Evolutionary conservation across 106 monocot species (phyloP), one percentile per base, ranked within the genome.

Genomic region (Apostasia ramifera): DNA sequence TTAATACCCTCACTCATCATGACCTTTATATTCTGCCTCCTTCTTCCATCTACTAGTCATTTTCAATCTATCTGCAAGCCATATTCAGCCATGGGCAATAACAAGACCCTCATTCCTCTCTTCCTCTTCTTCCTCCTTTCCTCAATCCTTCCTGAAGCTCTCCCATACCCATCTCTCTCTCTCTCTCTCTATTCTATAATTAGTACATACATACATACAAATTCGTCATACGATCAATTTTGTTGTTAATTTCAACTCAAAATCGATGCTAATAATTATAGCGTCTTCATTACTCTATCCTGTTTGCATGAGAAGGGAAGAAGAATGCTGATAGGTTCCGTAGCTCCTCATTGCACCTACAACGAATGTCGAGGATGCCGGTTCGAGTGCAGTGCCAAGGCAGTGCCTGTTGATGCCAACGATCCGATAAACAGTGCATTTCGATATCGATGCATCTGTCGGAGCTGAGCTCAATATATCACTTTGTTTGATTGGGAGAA

Each of bases 291-390:
- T 26, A 26, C 26, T 26, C 26, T 26, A 26, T 26, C 26, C 26
- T 26, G 26, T 26, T 26, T 26, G 26, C 26, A 26, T 0, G 26
- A 26, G 26, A 26, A 26, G 26, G 26, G 26, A 15, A 84, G 81
- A 74, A 91, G 91, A 58, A 0, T 82, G 77, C 70, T 91, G 91
- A 95, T 95, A 5, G 91, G 94, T 0, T 95, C 94, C 3, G 82
- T 67, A 11, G 91, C 85, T 65, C 94, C 94, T 2, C 79, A 67
- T 10, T 95, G 88, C 76, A 95, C 88, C 12, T 91, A 79, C 65
- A 92, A 92, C 43, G 91, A 95, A 61, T 95, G 94, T 81, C 85
- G 91, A 67, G 88, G 94, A 0, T 95, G 94, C 71, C 78, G 83
- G 63, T 88, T 78, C 83, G 91, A 78, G 71, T 95, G 94, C 78